Evolutionary conservation across 2,329 filamentous ascomycete genomes (phyloP).

Genomic region (Daldinia eschscholtzii): DNA sequence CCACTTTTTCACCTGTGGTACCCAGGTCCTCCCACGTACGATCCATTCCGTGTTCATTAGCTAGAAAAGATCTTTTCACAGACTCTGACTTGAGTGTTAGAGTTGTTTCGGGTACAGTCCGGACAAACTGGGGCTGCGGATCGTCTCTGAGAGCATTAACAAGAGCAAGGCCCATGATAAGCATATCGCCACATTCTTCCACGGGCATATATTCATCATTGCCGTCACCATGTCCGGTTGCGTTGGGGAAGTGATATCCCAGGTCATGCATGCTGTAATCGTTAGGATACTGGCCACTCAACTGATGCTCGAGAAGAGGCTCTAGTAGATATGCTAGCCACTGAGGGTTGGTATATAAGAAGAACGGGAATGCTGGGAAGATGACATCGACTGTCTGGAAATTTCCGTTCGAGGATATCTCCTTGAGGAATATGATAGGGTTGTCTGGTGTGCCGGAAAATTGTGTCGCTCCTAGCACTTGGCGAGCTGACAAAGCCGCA

Average conservation of each 20-base stretch:
- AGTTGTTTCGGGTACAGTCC: conserved; percentile 53
- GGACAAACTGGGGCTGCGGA: conserved; percentile 69
- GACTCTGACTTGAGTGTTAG: conserved; percentile 33
- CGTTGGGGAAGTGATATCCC: conserved; percentile 78
- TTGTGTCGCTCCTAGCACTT: conserved; percentile 82
- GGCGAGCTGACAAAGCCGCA: conserved; percentile 80
- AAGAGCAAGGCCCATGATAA: conserved; percentile 82
- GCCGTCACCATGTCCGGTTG: conserved; percentile 79
- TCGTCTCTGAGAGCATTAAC: conserved; percentile 79
- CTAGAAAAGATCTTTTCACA: conserved; percentile 32
- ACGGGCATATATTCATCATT: conserved; percentile 81
- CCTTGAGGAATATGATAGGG: conserved; percentile 83
- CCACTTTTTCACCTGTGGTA: conserved; percentile 60
- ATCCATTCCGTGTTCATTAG: conserved; percentile 65
- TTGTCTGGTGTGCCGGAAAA: conserved; percentile 79
- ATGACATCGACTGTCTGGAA: conserved; percentile 90
- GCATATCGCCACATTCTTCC: conserved; percentile 80
- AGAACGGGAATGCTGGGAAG: conserved; percentile 88
- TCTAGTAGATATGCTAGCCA: conserved; percentile 86
- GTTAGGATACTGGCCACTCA: conserved; percentile 87
- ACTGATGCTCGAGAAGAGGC: conserved; percentile 83
- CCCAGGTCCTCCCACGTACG: conserved; percentile 66
- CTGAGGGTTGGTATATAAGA: conserved; percentile 84
- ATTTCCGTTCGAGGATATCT: conserved; percentile 88
- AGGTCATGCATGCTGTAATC: conserved; percentile 84